Base-by-base conservation (phyloP, 1,284 basidiomycete genomes). In the Ganoderma resinaceum region DNA sequence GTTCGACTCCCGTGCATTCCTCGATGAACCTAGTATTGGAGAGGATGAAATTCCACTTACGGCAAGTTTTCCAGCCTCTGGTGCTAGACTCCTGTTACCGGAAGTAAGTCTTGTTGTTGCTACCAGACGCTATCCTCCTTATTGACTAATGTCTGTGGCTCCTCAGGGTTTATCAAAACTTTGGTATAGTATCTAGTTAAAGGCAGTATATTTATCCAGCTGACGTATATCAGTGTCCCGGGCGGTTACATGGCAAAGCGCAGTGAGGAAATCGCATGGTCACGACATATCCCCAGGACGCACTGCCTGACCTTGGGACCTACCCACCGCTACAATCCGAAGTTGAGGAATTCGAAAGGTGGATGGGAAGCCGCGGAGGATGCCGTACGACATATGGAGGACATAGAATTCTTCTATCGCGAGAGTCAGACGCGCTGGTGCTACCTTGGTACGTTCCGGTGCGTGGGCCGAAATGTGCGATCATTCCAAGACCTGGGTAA, bases 391-490 rank as follows among this genome's bases (percentile, higher is more conserved):
- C 65, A 37, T 4, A 20, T 16, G 1, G 66, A 65, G 18, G 14
- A n/a, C 18, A 63, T n/a, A 18, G 74, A 74, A 0, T 40, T 75
- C 2, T 72, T 75, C 49, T 66, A 68, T 58, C 33, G 62, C 46
- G 35, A 70, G 29, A 57, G 59, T 33, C 16, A 31, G 12, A 9
- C 35, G 5, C 31, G 38, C 2, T 74, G 73, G 71, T 37, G 61
- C 37, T 75, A 75, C 61, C 46, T 68, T 23, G 74, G 74, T 2
- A 70, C 66, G 9, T 75, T 68, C 61, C 62, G 66, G 18, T 62
- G 37, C 38, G 69, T 67, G 18, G 74, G 69, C 2, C 58, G 57
- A 38, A 31, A 9, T 6, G 33, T 49, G 20, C 33, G 35, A n/a
- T 42, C 55, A 2, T 57, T 8, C 18, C 53, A 35, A 8, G 53